These are phyloP conservation scores for Magnolia kwangsiensis DNA, from an alignment of 164 flowering plant genomes.

Conservation along the genomic window DNA sequence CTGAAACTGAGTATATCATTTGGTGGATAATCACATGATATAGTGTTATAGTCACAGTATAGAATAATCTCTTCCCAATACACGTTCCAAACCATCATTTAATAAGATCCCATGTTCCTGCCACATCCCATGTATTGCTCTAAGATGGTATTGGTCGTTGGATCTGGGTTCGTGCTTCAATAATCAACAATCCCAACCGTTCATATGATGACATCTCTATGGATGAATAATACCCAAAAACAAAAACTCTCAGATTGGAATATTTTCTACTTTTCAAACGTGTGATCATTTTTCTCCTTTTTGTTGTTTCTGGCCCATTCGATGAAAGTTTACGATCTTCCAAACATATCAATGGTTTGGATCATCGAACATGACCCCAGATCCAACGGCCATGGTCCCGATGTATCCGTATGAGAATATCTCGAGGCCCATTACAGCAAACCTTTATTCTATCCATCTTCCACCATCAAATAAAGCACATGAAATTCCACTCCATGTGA, in stretches of 20 bases:
- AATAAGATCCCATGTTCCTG: neutral
- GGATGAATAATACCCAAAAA: neutral
- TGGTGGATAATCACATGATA: too few relatives aligned
- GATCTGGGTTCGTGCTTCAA: neutral
- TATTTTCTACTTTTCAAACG: neutral
- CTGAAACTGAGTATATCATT: too few relatives aligned
- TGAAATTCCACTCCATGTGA: conserved; percentile 2
- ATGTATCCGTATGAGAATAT: neutral
- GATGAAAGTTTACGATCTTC: neutral
- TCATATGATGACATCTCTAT: neutral
- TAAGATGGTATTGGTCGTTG: neutral
- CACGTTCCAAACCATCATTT: neutral
- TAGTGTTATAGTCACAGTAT: too few relatives aligned
- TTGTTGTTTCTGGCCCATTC: too few relatives aligned
- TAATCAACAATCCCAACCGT: neutral
- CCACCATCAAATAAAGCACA: neutral
- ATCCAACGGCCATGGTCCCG: neutral
- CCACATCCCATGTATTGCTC: neutral
- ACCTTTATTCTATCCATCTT: neutral
- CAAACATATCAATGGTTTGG: neutral
- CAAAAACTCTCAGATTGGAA: neutral
- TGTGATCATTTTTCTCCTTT: too few relatives aligned
- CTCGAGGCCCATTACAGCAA: neutral
- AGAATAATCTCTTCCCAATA: too few relatives aligned
- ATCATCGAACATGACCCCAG: neutral